Evolutionary conservation across 805 yeast species (phyloP), one percentile per base, ranked within the genome.

Genomic region (Candida dendrica): DNA sequence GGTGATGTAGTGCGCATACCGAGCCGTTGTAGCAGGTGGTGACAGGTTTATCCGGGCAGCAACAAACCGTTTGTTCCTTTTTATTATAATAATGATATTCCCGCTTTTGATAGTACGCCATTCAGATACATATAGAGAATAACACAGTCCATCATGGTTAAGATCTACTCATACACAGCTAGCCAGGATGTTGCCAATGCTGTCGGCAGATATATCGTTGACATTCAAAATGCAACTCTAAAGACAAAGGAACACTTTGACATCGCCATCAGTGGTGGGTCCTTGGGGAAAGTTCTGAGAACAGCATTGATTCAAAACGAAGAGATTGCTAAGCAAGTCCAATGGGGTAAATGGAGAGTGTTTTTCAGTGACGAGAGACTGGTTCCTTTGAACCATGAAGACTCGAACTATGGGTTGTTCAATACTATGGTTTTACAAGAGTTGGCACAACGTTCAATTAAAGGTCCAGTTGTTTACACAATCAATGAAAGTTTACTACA

Each of bases 301-400:
- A 68, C 71, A 37, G 91, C 88, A 3, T 70, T 89, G 47, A 73
- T 88, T 42, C 77, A 75, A 47, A 74, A 85, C 58, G 42, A 61
- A 19, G 66, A 64, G 13, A 57, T 73, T 34, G 64, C 69, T 1
- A 42, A 60, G 2, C 52, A 69, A 43, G 72, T 81, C 26, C 64
- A 77, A 53, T 85, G 95, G 91, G 61, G 65, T 31, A 71, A 78
- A 51, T 85, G 95, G 95, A 77, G 77, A 45, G 80, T 90, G 11
- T 90, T 72, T 66, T 88, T 90, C 64, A 81, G 90, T 49, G 98
- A 90, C 59, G 98, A 90, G 67, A 77, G 98, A 63, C 63, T 90
- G 48, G 96, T 90, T 31, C 85, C 95, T 9, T 70, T 87, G 55
- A 77, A 77, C 50, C 83, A 87, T 58, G 79, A 73, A 18, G 97